Evolutionary conservation across 1,284 basidiomycete genomes (phyloP).

Genomic region (Gymnopus androsaceus): DNA sequence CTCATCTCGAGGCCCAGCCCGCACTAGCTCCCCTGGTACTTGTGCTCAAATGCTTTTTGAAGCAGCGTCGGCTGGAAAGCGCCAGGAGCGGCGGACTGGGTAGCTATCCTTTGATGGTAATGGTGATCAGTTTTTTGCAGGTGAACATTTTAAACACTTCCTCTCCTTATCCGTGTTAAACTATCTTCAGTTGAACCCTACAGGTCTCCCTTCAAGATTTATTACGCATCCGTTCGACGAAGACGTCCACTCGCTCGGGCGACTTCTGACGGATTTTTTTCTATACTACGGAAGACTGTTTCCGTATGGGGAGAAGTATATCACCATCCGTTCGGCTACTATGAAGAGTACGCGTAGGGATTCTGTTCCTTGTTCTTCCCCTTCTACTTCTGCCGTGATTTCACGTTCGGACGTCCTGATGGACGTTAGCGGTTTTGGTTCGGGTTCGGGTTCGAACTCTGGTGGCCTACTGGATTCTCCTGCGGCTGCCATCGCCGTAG

Average conservation of each 20-base stretch:
- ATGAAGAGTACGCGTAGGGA: background rate
- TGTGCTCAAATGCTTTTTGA: constrained; percentile 72
- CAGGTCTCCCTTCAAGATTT: constrained; percentile 32
- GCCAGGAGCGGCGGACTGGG: constrained; percentile 74
- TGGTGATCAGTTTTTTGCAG: constrained; percentile 78
- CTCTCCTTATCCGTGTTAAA: background rate
- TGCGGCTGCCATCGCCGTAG: no score
- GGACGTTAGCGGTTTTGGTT: no score
- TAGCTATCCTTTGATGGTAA: constrained; percentile 72
- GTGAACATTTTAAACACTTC: constrained; percentile 33
- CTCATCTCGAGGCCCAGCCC: constrained; percentile 59
- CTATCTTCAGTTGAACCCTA: constrained; percentile 42
- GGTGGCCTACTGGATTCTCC: no score
- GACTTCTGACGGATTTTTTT: constrained; percentile 47
- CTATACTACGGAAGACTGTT: constrained; percentile 48
- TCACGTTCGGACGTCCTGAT: no score
- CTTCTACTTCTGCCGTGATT: no score
- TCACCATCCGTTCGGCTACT: constrained; percentile 35
- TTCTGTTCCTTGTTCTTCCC: background rate
- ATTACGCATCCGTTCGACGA: constrained; percentile 40
- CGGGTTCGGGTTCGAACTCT: background rate
- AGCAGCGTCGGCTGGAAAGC: constrained; percentile 68
- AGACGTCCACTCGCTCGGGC: constrained; percentile 39
- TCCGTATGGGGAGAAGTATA: constrained; percentile 42
- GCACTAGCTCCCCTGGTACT: constrained; percentile 67